Evolutionary conservation across 2,329 filamentous ascomycete genomes (phyloP).

Genomic region (Chrysoporthe deuterocubensis): DNA sequence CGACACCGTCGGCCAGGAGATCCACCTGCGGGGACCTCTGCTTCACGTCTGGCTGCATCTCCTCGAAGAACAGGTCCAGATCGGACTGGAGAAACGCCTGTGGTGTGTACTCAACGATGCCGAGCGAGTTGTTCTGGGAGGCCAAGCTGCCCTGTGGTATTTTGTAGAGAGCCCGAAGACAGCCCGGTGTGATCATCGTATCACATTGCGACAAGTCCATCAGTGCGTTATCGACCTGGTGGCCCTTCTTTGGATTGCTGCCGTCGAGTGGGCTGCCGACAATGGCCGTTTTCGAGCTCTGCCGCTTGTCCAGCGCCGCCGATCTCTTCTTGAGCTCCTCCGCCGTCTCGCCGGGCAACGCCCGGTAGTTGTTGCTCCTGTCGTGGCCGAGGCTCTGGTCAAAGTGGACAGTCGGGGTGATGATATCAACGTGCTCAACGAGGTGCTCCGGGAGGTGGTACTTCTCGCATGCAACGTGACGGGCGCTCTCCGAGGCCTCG

Average conservation of each 20-base stretch:
- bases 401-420: constrained; percentile 46
- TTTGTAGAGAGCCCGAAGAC: constrained; percentile 54
- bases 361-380: constrained; percentile 32
- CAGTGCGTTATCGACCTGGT: constrained; percentile 36
- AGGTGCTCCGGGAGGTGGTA: constrained; percentile 45
- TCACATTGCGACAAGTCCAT: constrained; percentile 49
- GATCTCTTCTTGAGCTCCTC: constrained; percentile 35
- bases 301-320: constrained; percentile 28
- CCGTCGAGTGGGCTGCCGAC: constrained; percentile 34
- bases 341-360: constrained; percentile 32
- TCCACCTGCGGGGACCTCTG: constrained; percentile 44
- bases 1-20: constrained; percentile 41
- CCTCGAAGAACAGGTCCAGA: constrained; percentile 52
- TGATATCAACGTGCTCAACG: constrained; percentile 45
- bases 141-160: constrained; percentile 45
- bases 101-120: constrained; percentile 58
- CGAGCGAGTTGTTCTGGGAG: constrained; percentile 50
- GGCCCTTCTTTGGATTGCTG: constrained; percentile 39
- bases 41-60: constrained; percentile 46
- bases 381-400: constrained; percentile 39
- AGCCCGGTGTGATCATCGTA: constrained; percentile 59
- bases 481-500: constrained; percentile 35
- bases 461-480: constrained; percentile 46
- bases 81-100: constrained; percentile 57
- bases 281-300: constrained; percentile 34